A percentile compares a stretch with the other conserved stretches of the same genome.
phyloP scores from a whole-genome alignment of 2,329 filamentous ascomycete genomes.

The Colletotrichum sp. region DNA sequence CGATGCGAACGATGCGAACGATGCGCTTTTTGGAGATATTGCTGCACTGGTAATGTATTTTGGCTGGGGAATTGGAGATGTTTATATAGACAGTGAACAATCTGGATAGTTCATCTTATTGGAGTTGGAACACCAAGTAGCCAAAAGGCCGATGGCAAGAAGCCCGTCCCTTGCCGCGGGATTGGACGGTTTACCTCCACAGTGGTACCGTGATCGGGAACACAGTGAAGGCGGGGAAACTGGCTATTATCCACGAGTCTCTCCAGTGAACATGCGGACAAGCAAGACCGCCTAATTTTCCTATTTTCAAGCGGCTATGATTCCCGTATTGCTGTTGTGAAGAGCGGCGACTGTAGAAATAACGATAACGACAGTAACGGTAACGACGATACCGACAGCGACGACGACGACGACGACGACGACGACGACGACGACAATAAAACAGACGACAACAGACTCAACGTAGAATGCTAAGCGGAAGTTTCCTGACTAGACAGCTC shows the following conservation, averaged over 20 bases:
- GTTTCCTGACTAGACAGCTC: not conserved
- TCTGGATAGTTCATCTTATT: not conserved
- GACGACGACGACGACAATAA: too few relatives aligned
- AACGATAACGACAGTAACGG: too few relatives aligned
- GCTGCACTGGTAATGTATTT: rapidly evolving
- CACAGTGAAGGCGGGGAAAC: not conserved
- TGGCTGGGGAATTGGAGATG: not conserved
- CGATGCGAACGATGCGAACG: too few relatives aligned
- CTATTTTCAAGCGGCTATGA: too few relatives aligned
- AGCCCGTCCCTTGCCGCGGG: not conserved
- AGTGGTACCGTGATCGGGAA: not conserved
- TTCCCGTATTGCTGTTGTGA: too few relatives aligned
- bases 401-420: too few relatives aligned
- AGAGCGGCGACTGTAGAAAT: too few relatives aligned
- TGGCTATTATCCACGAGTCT: rapidly evolving
- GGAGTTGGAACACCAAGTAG: not conserved
- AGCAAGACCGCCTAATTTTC: too few relatives aligned
- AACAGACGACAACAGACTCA: rapidly evolving
- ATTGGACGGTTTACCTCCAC: not conserved
- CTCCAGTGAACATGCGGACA: too few relatives aligned
- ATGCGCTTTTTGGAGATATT: not conserved
- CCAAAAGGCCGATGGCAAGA: not conserved
- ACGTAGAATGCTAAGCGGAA: rapidly evolving
- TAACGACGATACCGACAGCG: too few relatives aligned
- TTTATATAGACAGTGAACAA: not conserved